A percentile compares a stretch with the other conserved stretches of the same genome.
Conservation (phyloP, 192 early-diverging fungal species). For the Rhizophlyctis rosea region DNA sequence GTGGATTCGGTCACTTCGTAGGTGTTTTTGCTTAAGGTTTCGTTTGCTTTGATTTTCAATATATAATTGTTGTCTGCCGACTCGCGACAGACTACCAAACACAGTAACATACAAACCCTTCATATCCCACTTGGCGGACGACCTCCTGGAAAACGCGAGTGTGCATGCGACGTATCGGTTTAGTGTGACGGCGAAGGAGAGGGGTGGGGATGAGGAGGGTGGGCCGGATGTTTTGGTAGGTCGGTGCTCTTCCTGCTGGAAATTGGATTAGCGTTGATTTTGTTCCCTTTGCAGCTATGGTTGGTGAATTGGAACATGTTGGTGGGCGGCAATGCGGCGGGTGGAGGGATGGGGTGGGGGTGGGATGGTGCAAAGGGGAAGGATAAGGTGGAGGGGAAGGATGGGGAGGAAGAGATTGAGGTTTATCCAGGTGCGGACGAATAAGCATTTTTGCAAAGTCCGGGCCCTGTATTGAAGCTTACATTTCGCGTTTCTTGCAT, state of each 20-base stretch:
- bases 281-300: conserved; percentile 24
- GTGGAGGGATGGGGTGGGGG: too few species aligned
- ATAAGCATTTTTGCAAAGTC: neutral
- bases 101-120: conserved; percentile 12
- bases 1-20: conserved; percentile 10
- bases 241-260: neutral
- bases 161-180: conserved; percentile 40
- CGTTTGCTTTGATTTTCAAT: neutral
- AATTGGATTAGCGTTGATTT: neutral
- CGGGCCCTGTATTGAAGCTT: neutral
- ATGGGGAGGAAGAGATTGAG: neutral
- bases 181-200: too few species aligned
- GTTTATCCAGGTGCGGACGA: neutral
- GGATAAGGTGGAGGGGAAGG: neutral
- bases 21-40: too few species aligned
- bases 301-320: conserved; percentile 30
- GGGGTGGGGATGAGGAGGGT: conserved; percentile 3
- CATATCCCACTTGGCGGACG: conserved; percentile 30
- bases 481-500: neutral
- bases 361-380: neutral
- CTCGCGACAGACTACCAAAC: neutral
- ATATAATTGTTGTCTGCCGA: neutral
- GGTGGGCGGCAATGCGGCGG: conserved; percentile 5
- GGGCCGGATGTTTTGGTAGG: conserved; percentile 25
- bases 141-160: conserved; percentile 32